These are phyloP conservation scores for Chaetomiaceae sp. DNA, from an alignment of 2,329 filamentous ascomycete species.

Conservation along the genomic window DNA sequence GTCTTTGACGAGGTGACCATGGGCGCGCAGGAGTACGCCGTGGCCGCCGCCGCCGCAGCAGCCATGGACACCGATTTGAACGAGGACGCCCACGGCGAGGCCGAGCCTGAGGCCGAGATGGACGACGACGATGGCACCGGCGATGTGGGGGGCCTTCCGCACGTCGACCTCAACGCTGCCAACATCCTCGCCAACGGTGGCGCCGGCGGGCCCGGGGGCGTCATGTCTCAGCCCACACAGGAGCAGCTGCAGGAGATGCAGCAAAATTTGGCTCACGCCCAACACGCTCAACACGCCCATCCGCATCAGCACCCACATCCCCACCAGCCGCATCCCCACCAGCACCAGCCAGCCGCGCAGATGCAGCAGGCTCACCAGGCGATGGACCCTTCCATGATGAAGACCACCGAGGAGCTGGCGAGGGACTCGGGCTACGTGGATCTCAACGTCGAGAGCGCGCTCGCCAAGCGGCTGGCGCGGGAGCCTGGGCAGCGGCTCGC, in stretches of 20 bases:
- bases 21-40: conserved; percentile 24
- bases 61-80: conserved; percentile 24
- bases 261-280: conserved; percentile 21
- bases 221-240: conserved; percentile 19
- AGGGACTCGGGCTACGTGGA: conserved; percentile 40
- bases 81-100: conserved; percentile 21
- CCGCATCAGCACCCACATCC: conserved; percentile 14
- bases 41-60: conserved; percentile 30
- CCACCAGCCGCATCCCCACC: conserved; percentile 26
- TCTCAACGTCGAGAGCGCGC: conserved; percentile 46
- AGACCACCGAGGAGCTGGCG: conserved; percentile 44
- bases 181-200: conserved; percentile 30
- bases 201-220: conserved; percentile 14
- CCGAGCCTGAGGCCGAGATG: conserved; percentile 23
- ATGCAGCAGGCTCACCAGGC: conserved; percentile 12
- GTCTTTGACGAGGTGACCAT: conserved; percentile 21
- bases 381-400: conserved; percentile 24
- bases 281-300: conserved; percentile 26
- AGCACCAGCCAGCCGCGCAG: conserved; percentile 23
- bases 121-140: conserved; percentile 20
- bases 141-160: conserved; percentile 15
- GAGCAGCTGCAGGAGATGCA: conserved; percentile 24
- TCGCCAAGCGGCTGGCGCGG: conserved; percentile 48
- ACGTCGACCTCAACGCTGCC: conserved; percentile 28
- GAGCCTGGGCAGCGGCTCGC: conserved; percentile 45